Conservation (phyloP, 225 moss, liverwort and hornwort species). For the Pseudisothecium myosuroides region DNA sequence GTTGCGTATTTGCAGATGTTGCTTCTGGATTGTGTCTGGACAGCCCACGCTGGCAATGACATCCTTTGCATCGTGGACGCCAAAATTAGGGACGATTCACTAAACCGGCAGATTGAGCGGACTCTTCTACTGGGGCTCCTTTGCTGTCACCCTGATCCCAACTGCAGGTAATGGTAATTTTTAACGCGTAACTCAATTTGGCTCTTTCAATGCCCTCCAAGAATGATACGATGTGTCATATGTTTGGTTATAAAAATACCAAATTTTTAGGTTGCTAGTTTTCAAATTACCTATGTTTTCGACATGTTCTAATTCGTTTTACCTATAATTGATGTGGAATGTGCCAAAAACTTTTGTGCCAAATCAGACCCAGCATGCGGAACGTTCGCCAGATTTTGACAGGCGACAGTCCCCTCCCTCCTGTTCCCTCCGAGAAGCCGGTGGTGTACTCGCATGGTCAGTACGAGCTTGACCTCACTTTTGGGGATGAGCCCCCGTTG, state of each 20-base stretch:
- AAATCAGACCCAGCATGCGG: constrained; percentile 25
- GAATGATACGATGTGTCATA: too few relatives aligned
- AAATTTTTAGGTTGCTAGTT: not conserved
- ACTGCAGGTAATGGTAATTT: not conserved
- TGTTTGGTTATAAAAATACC: not conserved
- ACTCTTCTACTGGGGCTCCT: constrained; percentile 24
- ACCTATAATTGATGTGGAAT: not conserved
- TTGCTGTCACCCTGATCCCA: constrained; percentile 25
- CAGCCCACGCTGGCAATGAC: constrained; percentile 8
- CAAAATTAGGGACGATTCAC: constrained; percentile 3
- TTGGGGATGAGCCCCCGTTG: not conserved
- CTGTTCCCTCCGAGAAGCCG: constrained; percentile 23
- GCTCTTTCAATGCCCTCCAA: not conserved
- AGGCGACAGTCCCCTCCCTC: constrained; percentile 13
- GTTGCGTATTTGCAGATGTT: not conserved
- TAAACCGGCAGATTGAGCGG: constrained; percentile 6
- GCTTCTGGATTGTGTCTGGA: constrained; percentile 47
- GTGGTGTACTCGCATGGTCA: not conserved
- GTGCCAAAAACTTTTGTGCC: not conserved
- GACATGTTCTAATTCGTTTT: not conserved
- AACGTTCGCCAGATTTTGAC: constrained; percentile 30
- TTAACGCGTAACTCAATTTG: not conserved
- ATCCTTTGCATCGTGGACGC: constrained; percentile 25
- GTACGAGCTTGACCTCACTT: constrained; percentile 1
- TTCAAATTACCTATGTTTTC: not conserved